Evolutionary conservation across 805 yeast species (phyloP), one percentile per base, ranked within the genome.

Genomic region (Ogataea paraovalis): DNA sequence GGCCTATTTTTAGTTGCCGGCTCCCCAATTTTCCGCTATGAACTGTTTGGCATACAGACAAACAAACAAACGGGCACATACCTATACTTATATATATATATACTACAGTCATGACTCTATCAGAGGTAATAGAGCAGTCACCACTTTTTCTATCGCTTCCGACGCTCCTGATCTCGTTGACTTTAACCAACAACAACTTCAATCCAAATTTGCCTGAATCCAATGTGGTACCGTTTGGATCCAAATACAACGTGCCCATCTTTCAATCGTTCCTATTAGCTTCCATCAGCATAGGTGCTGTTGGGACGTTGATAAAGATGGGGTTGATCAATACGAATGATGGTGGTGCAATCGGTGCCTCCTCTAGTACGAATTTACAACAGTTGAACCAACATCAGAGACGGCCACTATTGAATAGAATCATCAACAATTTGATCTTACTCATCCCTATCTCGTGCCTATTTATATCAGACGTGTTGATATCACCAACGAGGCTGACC

Each of bases 101-200:
- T 25, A 25, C 10, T 25, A 25, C 28, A 25, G 28, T 4, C 6
- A 54, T 50, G 55, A 50, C 49, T 3, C 25, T 58, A 6, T 48
- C 47, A 12, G 46, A 43, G 16, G 39, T 60, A 21, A 48, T 62
- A 8, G 68, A 64, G 32, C 49, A 60, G 18, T 59, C 70, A 0
- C 72, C 72, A 5, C 44, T 66, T 27, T 64, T 64, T 38, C 43
- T 68, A 39, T 57, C 71, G 1, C 46, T 68, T 9, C 71, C 72
- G 13, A 63, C 68, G 0, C 50, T 68, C 14, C 49, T 62, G 37
- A 58, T 64, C 13, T 67, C 72, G 2, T 52, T 63, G 39, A 58
- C 60, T 3, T 48, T 65, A 13, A 55, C 64, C 8, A 47, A 53
- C 39, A 44, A 32, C 39, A 19, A 27, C 20, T 30, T 23, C 33